Base-by-base conservation (phyloP, 2,329 filamentous ascomycete genomes). In the Exophiala xenobiotica region DNA sequence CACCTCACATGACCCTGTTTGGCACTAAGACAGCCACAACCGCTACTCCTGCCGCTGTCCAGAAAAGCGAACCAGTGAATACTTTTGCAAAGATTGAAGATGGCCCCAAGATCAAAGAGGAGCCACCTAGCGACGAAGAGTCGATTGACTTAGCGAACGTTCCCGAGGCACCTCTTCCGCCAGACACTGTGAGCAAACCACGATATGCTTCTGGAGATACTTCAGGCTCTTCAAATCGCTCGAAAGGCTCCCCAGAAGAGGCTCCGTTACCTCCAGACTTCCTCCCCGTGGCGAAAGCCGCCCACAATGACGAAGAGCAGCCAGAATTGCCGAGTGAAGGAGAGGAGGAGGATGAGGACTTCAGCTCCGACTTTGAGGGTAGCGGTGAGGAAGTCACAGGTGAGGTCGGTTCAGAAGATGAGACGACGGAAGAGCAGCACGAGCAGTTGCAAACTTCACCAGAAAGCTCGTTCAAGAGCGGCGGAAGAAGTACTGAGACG, bases 171-270 rank as follows among this genome's bases (percentile, higher is more conserved):
- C 74, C 74, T 7, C 61, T 77, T 27, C 74, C 74, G 3, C 74
- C 74, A 12, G 73, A 77, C 33, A 58, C 74, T 4, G 74, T 71
- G n/a, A 77, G 71, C 53, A 74, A 70, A 60, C 67, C 66, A 29
- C 66, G 59, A 9, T 77, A 76, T 60, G 69, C 69, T 6, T 68
- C 74, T 20, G 74, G 73, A 4, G 74, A 77, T 52, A 76, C 74
- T n/a, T 75, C 74, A 3, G 71, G 68, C 6, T 75, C 73, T 6
- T 53, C 57, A 6, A 46, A 42, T 29, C 6, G 39, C 24, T 51
- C 49, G 3, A 62, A 55, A 26, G 40, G 38, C 18, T 33, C 51
- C 8, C 46, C 53, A n/a, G 54, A 62, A 27, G 54, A 62, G 29
- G 50, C 55, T 41, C 59, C 61, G 31, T 59, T 68, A 33, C 66